These are phyloP conservation scores for Chlorella variabilis DNA, from an alignment of 163 green algal genomes.

Conservation along the genomic window DNA sequence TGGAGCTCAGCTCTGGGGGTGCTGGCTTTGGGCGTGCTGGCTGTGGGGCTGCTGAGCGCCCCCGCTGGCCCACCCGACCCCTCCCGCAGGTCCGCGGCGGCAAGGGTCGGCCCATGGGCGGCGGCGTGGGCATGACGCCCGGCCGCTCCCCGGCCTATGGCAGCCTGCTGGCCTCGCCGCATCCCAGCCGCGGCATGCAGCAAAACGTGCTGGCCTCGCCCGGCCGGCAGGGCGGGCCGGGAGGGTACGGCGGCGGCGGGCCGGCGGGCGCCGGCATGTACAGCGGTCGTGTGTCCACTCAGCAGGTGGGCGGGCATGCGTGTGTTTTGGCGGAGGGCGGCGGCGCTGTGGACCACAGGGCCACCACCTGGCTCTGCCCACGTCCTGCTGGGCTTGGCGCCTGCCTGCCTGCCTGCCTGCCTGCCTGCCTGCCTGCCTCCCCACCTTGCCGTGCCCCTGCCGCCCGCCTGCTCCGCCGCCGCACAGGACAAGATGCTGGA, in stretches of 20 bases:
- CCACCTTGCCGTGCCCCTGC: neutral
- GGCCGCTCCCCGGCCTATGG: constrained; percentile 26
- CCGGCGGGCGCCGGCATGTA: constrained; percentile 45
- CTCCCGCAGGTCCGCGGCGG: constrained; percentile 22
- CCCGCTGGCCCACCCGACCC: too few species aligned
- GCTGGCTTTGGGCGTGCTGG: too few species aligned
- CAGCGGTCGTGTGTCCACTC: constrained; percentile 50
- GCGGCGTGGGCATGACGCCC: constrained; percentile 34
- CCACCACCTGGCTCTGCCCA: too few species aligned
- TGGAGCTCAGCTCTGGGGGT: neutral
- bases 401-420: neutral
- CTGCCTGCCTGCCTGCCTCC: neutral
- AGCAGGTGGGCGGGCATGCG: constrained; percentile 59
- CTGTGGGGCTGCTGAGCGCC: too few species aligned
- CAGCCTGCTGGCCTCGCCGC: constrained; percentile 41
- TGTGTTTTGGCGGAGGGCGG: constrained; percentile 83
- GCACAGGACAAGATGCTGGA: constrained; percentile 62
- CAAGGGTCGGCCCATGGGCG: constrained; percentile 20
- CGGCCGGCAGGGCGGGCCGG: constrained; percentile 12
- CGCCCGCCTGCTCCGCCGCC: neutral
- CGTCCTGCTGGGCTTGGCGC: too few species aligned
- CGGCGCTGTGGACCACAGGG: constrained; percentile 67
- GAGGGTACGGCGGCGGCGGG: constrained; percentile 15
- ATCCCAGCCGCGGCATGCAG: constrained; percentile 34
- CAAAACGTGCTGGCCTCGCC: constrained; percentile 48